Percentiles rank a stretch among this genome's conserved stretches.
These are phyloP conservation scores for Eurotiales sp. DNA, from an alignment of 2,329 filamentous ascomycete species.

Conservation along the genomic window DNA sequence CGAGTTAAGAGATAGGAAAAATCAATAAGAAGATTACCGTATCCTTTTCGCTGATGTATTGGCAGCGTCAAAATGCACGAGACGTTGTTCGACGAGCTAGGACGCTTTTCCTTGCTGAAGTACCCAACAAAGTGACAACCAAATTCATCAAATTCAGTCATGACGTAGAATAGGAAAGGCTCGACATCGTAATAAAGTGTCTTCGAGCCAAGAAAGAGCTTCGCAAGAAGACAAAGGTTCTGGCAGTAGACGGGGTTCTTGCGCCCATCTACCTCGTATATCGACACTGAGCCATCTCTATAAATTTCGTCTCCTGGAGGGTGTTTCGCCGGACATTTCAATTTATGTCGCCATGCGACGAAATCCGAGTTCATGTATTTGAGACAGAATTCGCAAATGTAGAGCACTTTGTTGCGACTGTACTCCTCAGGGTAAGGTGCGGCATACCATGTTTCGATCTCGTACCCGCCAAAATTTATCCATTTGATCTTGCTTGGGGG, in stretches of 20 bases:
- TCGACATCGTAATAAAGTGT: constrained; percentile 99
- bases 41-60: constrained; percentile 95
- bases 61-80: constrained; percentile 94
- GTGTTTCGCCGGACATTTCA: constrained; percentile 94
- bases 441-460: constrained; percentile 99
- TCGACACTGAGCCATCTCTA: constrained; percentile 86
- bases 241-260: constrained; percentile 95
- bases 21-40: constrained; percentile 93
- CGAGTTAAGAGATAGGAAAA: constrained; percentile 96
- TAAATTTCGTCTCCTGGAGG: constrained; percentile 98
- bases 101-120: constrained; percentile 97
- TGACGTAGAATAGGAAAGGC: constrained; percentile 97
- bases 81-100: constrained; percentile 93
- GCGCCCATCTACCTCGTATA: constrained; percentile 95
- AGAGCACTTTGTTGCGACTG: constrained; percentile 91
- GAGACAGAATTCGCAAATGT: constrained; percentile 98
- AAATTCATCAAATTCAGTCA: constrained; percentile 83
- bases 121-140: constrained; percentile 98
- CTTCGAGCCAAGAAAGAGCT: constrained; percentile 97
- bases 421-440: constrained; percentile 98
- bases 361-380: constrained; percentile 99
- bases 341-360: constrained; percentile 94
- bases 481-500: constrained; percentile 96
- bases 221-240: constrained; percentile 88
- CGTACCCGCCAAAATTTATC: constrained; percentile 95